A percentile compares a stretch with the other conserved stretches of the same genome.
These are phyloP conservation scores for Xylariaceae sp. DNA, from an alignment of 2,329 filamentous ascomycete species.

Conservation along the genomic window DNA sequence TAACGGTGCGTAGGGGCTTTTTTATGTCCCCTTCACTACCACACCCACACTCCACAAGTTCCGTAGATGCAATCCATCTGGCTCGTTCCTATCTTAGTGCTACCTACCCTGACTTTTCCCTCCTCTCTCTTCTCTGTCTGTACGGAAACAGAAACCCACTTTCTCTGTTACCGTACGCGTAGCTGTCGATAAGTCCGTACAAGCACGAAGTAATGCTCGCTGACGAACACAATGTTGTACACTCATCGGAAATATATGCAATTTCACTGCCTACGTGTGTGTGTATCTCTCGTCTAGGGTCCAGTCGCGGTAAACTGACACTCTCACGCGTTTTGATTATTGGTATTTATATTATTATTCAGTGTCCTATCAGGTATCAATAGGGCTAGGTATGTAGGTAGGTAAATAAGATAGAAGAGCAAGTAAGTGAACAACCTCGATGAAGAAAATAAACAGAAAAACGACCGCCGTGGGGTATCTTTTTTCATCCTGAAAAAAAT, in stretches of 20 bases:
- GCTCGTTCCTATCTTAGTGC: constrained; percentile 12
- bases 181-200: too few relatives aligned
- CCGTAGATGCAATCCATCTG: constrained; percentile 2
- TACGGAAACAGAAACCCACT: too few relatives aligned
- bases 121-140: too few relatives aligned
- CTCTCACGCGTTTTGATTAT: too few relatives aligned
- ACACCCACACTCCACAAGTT: constrained; percentile 8
- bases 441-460: constrained; percentile 7
- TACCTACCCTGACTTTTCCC: neutral
- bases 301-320: too few relatives aligned
- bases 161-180: too few relatives aligned
- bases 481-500: constrained; percentile 14
- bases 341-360: neutral
- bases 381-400: neutral
- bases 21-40: neutral
- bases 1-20: neutral
- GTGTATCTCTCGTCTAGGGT: neutral
- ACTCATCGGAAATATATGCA: neutral
- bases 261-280: neutral
- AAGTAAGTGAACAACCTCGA: neutral
- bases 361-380: neutral
- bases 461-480: constrained; percentile 23
- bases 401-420: neutral
- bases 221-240: constrained; percentile 1
- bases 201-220: neutral